Base-by-base conservation (phyloP, 345 rosid species). In the Rhodomyrtus tomentosa region DNA sequence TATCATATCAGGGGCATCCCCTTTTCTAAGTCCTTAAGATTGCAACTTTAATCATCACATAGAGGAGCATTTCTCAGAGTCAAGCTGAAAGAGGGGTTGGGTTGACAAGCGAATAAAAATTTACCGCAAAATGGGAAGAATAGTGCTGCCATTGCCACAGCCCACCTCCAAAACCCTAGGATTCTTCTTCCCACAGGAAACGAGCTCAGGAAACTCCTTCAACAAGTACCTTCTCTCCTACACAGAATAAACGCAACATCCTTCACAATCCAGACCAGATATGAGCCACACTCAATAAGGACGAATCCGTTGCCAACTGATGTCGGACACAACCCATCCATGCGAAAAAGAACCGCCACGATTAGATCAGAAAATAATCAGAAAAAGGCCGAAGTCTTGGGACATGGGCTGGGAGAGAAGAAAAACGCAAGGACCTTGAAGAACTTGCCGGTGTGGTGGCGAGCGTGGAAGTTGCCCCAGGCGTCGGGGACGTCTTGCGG, bases 101-200 rank as follows among this genome's bases (percentile, higher is more conserved):
- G 3, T 29, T 21, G 0, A 27, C 15, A 29, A 29, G 12, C 32
- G 38, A 45, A 18, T 18, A 2, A 27, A 50, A 84, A 80, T 36
- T 86, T 92, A 96, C 98, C 97, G 92, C 83, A 96, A 85, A 84
- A 96, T 90, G 15, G 98, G 98, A 88, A 93, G 92, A 29, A 90
- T 90, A 0, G 98, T 89, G 88, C 99, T 96, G 27, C 99, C 98
- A 90, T 90, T 96, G 55, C 99, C 98, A 84, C 98, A 94, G 29
- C 98, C 99, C 27, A 94, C 94, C 92, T 96, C 98, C 89, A 96
- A 91, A 72, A 95, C 89, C 89, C 89, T 93, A 6, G 93, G 86
- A 68, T 89, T 88, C 62, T 89, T 90, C 15, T 25, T 32, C 45
- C 45, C 86, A 84, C 94, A 86, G 9, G 93, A 89, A 87, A 92